Evolutionary conservation across 106 monocot genomes (phyloP).

Genomic region (Acorus gramineus): DNA sequence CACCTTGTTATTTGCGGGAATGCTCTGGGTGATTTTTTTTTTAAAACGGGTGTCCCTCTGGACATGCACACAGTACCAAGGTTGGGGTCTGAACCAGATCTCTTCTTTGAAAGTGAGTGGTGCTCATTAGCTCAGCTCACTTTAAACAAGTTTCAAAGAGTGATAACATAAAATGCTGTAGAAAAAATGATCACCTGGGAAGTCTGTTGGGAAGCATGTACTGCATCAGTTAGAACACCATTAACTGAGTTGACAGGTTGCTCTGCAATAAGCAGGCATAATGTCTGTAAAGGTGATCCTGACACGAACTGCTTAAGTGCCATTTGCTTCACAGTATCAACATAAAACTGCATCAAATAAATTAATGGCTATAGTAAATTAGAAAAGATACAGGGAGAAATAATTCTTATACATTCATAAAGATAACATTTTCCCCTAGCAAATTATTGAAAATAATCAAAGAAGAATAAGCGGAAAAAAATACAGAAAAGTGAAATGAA

Average conservation of each 20-base stretch:
- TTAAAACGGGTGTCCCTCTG: too few relatives aligned
- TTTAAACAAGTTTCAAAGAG: neutral
- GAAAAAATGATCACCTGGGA: slow-evolving; percentile 31
- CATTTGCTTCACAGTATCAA: slow-evolving; percentile 96
- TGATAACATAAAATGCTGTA: too few relatives aligned
- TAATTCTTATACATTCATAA: neutral
- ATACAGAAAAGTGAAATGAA: slow-evolving; percentile 12
- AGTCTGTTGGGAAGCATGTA: slow-evolving; percentile 30
- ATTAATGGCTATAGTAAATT: neutral
- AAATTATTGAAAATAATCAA: neutral
- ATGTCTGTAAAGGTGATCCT: slow-evolving; percentile 87
- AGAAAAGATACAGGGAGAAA: too few relatives aligned
- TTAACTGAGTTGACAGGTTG: slow-evolving; percentile 46
- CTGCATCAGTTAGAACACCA: slow-evolving; percentile 15
- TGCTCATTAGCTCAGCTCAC: neutral
- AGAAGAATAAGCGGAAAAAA: neutral
- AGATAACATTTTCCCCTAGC: too few relatives aligned
- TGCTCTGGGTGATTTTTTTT: too few relatives aligned
- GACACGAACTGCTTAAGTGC: slow-evolving; percentile 67
- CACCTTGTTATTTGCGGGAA: too few relatives aligned
- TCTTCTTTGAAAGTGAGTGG: too few relatives aligned
- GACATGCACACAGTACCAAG: too few relatives aligned
- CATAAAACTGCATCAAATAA: slow-evolving; percentile 63
- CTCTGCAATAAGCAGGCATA: slow-evolving; percentile 93
- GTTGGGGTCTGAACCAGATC: too few relatives aligned